Evolutionary conservation across 2,329 filamentous ascomycete species (phyloP).

Genomic region (Exutisphaerella laricina): DNA sequence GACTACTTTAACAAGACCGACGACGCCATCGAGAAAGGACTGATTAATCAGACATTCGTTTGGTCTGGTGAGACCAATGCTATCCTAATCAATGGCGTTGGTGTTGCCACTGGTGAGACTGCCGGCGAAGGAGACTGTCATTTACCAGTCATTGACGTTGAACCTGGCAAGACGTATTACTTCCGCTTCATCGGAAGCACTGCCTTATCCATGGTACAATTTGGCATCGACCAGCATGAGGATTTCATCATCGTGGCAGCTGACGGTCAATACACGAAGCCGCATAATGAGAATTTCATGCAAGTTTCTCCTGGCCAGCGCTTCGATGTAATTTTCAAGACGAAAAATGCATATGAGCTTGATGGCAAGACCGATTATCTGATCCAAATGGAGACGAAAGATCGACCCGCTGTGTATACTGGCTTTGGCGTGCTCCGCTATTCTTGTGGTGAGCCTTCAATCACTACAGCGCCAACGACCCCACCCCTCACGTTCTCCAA

Average conservation of each 20-base stretch:
- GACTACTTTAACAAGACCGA: conserved; percentile 57
- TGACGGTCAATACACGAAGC: conserved; percentile 50
- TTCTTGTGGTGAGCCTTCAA: conserved; percentile 18
- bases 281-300: conserved; percentile 44
- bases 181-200: conserved; percentile 56
- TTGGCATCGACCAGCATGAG: conserved; percentile 54
- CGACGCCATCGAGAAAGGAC: conserved; percentile 44
- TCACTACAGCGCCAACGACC: conserved; percentile 16
- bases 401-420: conserved; percentile 42
- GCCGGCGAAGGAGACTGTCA: conserved; percentile 20
- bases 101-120: conserved; percentile 16
- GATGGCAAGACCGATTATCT: conserved; percentile 36
- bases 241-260: conserved; percentile 56
- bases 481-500: conserved; percentile 32
- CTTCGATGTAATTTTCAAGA: conserved; percentile 52
- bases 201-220: conserved; percentile 49
- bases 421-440: conserved; percentile 50
- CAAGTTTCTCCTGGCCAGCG: conserved; percentile 56
- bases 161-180: conserved; percentile 57
- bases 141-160: conserved; percentile 49
- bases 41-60: conserved; percentile 44
- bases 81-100: conserved; percentile 53
- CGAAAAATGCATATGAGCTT: conserved; percentile 48
- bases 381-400: conserved; percentile 48
- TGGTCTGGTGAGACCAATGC: conserved; percentile 57